Base-by-base conservation (phyloP, 352 stramenopile species). In the Pythium rhizo-oryzae region DNA sequence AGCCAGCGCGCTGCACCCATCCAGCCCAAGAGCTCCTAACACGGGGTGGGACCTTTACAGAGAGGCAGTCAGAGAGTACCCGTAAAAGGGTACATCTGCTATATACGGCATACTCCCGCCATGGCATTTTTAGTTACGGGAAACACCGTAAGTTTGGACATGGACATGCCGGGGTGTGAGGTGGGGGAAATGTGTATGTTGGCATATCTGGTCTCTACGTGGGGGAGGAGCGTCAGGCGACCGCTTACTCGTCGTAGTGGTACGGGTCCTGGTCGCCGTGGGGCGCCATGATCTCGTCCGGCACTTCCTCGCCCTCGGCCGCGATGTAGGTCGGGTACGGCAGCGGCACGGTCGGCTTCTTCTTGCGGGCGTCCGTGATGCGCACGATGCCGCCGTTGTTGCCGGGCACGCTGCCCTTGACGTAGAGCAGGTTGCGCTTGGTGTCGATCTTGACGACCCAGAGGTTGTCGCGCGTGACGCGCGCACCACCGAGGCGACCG, bases 381-480 rank as follows among this genome's bases (percentile, higher is more conserved):
- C 87, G 85, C 50, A 96, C 85, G 60, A 96, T 87, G 59, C 85
- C 84, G 59, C 95, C 96, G 55, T 91, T 94, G 72, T 87, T 90
- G 43, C 96, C 96, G 2, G 96, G 94, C 53, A 99, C 92, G 62
- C 80, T 89, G 59, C 96, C 96, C 74, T 97, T 97, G 50, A 99
- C 82, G 79, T 97, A 99, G 24, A 99, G 58, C 58, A 99, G 79
- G 73, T 98, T 97, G 72, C 93, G 89, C 70, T 95, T 76, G 30
- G 91, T 80, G 78, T 99, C 96, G 63, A 98, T 87, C 84, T 97
- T 96, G 62, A 90, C 81, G 55, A 97, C 82, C 85, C 87, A 94
- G 4, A 99, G 80, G 78, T 99, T 99, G 83, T 99, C 96, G 39
- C 97, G 91, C 25, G 98, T 99, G 18, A 98, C 90, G 60, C 87